Conservation (phyloP, 345 rosid genomes). For the Alliaria petiolata region DNA sequence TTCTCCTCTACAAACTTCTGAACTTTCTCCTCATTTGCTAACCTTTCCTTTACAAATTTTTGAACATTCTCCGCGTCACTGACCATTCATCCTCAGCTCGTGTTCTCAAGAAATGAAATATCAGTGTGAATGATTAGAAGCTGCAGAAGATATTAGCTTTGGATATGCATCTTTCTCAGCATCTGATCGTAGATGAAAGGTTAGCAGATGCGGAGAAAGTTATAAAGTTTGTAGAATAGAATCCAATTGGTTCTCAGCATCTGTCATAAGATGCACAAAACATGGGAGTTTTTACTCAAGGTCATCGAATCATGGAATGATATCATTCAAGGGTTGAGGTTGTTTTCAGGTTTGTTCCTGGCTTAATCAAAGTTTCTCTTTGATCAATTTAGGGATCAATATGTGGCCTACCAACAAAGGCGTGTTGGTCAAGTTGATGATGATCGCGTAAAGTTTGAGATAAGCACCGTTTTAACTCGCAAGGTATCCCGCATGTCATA, state of each 20-base stretch:
- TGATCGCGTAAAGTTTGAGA: constrained; percentile 78
- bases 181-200: constrained; percentile 19
- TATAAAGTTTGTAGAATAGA: constrained; percentile 51
- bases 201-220: constrained; percentile 53
- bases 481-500: constrained; percentile 46
- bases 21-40: constrained; percentile 52
- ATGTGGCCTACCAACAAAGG: constrained; percentile 57
- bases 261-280: constrained; percentile 45
- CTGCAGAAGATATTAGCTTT: not conserved
- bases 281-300: constrained; percentile 54
- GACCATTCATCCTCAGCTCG: constrained; percentile 51
- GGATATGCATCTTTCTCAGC: not conserved
- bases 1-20: constrained; percentile 53
- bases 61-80: not conserved
- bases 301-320: constrained; percentile 11
- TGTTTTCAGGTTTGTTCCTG: not conserved
- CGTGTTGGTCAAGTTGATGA: constrained; percentile 78
- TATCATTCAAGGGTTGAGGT: constrained; percentile 71
- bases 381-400: constrained; percentile 52
- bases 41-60: constrained; percentile 52
- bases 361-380: not conserved
- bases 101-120: constrained; percentile 28
- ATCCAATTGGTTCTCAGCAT: constrained; percentile 82
- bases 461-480: constrained; percentile 78
- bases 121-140: not conserved